These are phyloP conservation scores for Rhizopus sp. DNA, from an alignment of 371 early-diverging fungal species.

Conservation along the genomic window DNA sequence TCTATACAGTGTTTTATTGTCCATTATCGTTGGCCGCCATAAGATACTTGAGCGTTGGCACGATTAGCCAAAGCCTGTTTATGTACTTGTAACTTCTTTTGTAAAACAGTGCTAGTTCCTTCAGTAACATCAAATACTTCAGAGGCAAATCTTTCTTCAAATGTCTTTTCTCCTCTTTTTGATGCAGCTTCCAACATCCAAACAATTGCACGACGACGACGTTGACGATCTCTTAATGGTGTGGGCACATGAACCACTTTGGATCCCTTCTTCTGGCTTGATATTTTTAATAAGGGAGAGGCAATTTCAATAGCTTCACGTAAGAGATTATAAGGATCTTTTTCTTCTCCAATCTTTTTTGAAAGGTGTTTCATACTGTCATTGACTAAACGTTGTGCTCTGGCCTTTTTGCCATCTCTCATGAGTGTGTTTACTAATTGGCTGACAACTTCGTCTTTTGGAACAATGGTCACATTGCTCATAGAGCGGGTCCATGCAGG, in stretches of 20 bases:
- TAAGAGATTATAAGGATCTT: constrained; percentile 66
- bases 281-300: constrained; percentile 78
- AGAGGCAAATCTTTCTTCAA: constrained; percentile 75
- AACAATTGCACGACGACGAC: constrained; percentile 80
- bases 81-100: constrained; percentile 65
- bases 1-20: background rate
- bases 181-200: constrained; percentile 87
- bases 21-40: constrained; percentile 38
- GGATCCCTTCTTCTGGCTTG: constrained; percentile 70
- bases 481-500: constrained; percentile 21
- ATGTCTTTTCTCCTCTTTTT: constrained; percentile 64
- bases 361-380: constrained; percentile 76
- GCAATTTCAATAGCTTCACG: constrained; percentile 74
- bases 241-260: constrained; percentile 81
- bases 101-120: constrained; percentile 71
- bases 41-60: constrained; percentile 69
- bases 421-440: constrained; percentile 87
- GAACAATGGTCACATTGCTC: constrained; percentile 29
- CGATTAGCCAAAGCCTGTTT: constrained; percentile 81
- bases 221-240: constrained; percentile 80
- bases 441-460: constrained; percentile 68
- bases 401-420: constrained; percentile 83
- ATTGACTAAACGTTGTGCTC: constrained; percentile 70
- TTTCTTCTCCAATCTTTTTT: constrained; percentile 49
- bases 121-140: constrained; percentile 83